phyloP scores from a whole-genome alignment of 352 stramenopile genomes.

The Blastocystis sp. region DNA sequence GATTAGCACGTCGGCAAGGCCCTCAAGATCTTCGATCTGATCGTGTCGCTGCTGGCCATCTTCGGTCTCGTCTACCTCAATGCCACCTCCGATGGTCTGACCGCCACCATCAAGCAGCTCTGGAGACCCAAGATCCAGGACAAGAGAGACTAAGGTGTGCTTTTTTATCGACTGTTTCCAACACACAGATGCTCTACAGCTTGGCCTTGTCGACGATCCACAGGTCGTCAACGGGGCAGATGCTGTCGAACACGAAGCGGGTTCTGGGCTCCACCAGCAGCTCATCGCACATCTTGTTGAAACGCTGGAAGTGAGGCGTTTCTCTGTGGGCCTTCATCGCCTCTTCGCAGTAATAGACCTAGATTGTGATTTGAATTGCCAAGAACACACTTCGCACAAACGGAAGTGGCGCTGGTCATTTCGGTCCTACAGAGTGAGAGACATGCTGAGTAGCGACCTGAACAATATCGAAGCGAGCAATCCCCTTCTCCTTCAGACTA shows the following conservation, averaged over 20 bases:
- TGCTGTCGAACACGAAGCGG: slow-evolving; percentile 23
- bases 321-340: slow-evolving; percentile 32
- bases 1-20: slow-evolving; percentile 40
- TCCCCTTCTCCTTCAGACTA: slow-evolving; percentile 38
- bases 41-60: slow-evolving; percentile 57
- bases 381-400: slow-evolving; percentile 5
- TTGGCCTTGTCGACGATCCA: slow-evolving; percentile 1
- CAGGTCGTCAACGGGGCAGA: background rate
- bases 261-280: slow-evolving; percentile 28
- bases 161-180: slow-evolving; percentile 26
- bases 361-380: background rate
- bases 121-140: slow-evolving; percentile 66
- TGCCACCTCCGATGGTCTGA: slow-evolving; percentile 66
- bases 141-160: slow-evolving; percentile 51
- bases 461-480: slow-evolving; percentile 57
- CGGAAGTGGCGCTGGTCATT: slow-evolving; percentile 34
- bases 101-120: slow-evolving; percentile 62
- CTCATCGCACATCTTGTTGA: slow-evolving; percentile 61
- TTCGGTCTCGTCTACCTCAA: slow-evolving; percentile 67
- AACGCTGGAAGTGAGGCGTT: slow-evolving; percentile 43
- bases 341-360: slow-evolving; percentile 57
- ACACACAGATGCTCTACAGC: background rate
- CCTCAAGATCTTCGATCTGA: slow-evolving; percentile 32
- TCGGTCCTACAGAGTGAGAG: background rate
- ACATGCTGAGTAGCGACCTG: background rate